These are phyloP conservation scores for Marasmius sp. DNA, from an alignment of 1,284 basidiomycete genomes.

Conservation along the genomic window DNA sequence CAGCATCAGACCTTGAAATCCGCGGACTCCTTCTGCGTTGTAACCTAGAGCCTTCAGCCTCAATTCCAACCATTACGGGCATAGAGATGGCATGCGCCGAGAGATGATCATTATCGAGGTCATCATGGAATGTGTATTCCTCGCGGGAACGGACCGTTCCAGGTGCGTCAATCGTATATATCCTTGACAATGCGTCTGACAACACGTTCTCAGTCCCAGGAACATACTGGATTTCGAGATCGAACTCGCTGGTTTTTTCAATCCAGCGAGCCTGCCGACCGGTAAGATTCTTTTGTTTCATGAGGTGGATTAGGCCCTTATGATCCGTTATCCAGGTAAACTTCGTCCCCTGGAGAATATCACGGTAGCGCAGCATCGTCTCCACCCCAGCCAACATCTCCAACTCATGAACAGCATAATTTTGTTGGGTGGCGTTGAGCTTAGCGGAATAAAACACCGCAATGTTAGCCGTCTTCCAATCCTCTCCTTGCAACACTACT, in stretches of 20 bases:
- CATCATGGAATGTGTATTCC: neutral
- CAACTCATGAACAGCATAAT: slow-evolving; percentile 20
- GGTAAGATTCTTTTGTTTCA: slow-evolving; percentile 31
- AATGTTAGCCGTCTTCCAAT: slow-evolving; percentile 13
- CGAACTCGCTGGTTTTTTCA: slow-evolving; percentile 29
- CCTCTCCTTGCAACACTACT: slow-evolving; percentile 18
- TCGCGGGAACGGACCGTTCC: slow-evolving; percentile 17
- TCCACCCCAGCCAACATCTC: slow-evolving; percentile 27
- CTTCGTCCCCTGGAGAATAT: slow-evolving; percentile 27
- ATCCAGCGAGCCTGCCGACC: slow-evolving; percentile 37
- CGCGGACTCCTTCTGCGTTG: no score
- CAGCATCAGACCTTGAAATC: no score
- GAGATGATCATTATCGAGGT: neutral
- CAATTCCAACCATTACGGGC: slow-evolving; percentile 3
- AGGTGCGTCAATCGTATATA: slow-evolving; percentile 25
- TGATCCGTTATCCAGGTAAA: slow-evolving; percentile 40
- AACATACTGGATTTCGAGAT: slow-evolving; percentile 30
- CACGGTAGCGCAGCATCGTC: slow-evolving; percentile 27
- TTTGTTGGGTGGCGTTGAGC: slow-evolving; percentile 14
- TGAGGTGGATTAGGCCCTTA: slow-evolving; percentile 29
- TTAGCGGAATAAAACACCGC: slow-evolving; percentile 29
- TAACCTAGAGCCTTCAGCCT: neutral
- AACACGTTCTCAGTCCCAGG: slow-evolving; percentile 30
- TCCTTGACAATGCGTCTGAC: slow-evolving; percentile 28
- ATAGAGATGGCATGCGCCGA: neutral